These are phyloP conservation scores for Brettanomyces bruxellensis DNA, from an alignment of 805 yeast genomes.

Conservation along the genomic window DNA sequence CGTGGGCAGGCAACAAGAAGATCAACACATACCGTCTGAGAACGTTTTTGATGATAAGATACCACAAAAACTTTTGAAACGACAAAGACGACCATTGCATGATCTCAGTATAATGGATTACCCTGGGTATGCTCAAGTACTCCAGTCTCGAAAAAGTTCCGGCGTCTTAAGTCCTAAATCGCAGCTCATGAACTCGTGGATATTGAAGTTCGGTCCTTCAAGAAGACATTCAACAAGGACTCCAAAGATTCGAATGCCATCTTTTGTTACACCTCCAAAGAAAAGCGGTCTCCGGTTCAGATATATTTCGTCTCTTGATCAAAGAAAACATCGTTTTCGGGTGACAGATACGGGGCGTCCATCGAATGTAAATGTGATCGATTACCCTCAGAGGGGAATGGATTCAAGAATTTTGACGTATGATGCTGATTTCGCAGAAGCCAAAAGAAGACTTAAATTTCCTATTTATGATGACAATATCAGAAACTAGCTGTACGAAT, in stretches of 20 bases:
- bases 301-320: slow-evolving; percentile 1
- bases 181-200: slow-evolving; percentile 5
- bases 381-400: too few species aligned
- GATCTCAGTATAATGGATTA: slow-evolving; percentile 4
- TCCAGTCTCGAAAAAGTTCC: not conserved
- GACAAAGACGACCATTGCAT: not conserved
- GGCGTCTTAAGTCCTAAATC: slow-evolving; percentile 1
- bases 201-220: slow-evolving; percentile 1
- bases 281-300: not conserved
- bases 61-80: not conserved
- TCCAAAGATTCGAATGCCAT: slow-evolving; percentile 1
- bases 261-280: slow-evolving; percentile 6
- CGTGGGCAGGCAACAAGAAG: too few species aligned
- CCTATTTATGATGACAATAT: slow-evolving; percentile 2
- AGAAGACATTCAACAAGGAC: not conserved
- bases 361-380: too few species aligned
- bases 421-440: not conserved
- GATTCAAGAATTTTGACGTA: too few species aligned
- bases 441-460: slow-evolving; percentile 1
- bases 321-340: not conserved
- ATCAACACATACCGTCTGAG: not conserved
- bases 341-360: not conserved
- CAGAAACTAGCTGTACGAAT: not conserved
- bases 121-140: slow-evolving; percentile 4
- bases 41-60: not conserved